Evolutionary conservation across 2,329 filamentous ascomycete species (phyloP).

Genomic region (Pseudogymnoascus sp.): DNA sequence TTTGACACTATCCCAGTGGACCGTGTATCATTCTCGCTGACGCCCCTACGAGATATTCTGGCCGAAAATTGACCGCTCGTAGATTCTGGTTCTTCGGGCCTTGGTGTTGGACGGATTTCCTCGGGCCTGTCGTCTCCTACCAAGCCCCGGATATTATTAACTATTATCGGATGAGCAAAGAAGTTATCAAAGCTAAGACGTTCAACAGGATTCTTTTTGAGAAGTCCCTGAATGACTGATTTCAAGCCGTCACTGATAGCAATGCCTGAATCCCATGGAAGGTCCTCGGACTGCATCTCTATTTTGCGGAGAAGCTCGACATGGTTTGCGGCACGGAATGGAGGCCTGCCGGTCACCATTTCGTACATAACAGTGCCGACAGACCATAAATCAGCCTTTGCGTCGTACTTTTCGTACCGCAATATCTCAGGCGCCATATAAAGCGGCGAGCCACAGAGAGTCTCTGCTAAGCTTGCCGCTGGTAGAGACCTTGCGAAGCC

Average conservation of each 20-base stretch:
- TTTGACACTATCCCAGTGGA: constrained; percentile 13
- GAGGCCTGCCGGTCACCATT: constrained; percentile 85
- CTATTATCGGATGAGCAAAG: constrained; percentile 69
- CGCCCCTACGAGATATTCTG: constrained; percentile 16
- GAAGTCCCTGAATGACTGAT: constrained; percentile 66
- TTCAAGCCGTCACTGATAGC: constrained; percentile 72
- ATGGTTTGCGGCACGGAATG: constrained; percentile 88
- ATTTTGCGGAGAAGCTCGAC: constrained; percentile 91
- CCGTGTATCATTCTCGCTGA: constrained; percentile 13
- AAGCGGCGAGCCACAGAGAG: constrained; percentile 88
- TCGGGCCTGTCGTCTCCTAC: constrained; percentile 65
- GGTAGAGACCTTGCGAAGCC: constrained; percentile 94
- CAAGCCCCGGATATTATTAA: constrained; percentile 69
- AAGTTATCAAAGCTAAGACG: constrained; percentile 81
- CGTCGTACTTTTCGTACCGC: constrained; percentile 94
- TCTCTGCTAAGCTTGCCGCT: constrained; percentile 86
- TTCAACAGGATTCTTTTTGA: constrained; percentile 82
- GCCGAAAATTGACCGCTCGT: constrained; percentile 22
- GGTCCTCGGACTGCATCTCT: constrained; percentile 75
- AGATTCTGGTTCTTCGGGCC: constrained; percentile 16
- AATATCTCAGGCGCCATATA: constrained; percentile 99
- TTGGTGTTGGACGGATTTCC: constrained; percentile 18
- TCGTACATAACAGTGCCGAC: constrained; percentile 93
- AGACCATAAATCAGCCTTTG: constrained; percentile 95
- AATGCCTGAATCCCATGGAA: constrained; percentile 57